Percentiles rank a stretch among this genome's conserved stretches.
phyloP scores from a whole-genome alignment of 257 asterid genomes.

The Lithospermum erythrorhizon region DNA sequence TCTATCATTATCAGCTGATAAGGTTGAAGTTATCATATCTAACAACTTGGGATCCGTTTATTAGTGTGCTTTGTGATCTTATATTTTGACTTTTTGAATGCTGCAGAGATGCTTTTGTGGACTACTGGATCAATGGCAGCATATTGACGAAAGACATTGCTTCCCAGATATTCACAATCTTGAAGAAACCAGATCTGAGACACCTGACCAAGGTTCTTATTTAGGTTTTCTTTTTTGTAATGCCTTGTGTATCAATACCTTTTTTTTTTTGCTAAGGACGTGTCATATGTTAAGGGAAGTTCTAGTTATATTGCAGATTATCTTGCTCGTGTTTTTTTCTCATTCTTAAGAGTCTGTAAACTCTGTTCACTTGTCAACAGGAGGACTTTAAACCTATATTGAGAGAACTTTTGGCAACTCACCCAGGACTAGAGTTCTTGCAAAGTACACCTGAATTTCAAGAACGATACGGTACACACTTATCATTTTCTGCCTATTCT shows the following conservation, averaged over 20 bases:
- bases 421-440: constrained; percentile 97
- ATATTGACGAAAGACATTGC: constrained; percentile 83
- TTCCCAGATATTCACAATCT: constrained; percentile 62
- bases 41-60: background rate
- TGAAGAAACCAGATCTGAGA: constrained; percentile 79
- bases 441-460: constrained; percentile 99
- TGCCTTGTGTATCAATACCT: background rate
- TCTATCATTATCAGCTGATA: no score
- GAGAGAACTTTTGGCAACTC: constrained; percentile 93
- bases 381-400: constrained; percentile 93
- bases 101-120: constrained; percentile 84
- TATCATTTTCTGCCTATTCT: constrained; percentile 1
- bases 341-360: background rate
- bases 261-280: background rate
- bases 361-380: constrained; percentile 24
- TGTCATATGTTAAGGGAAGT: background rate
- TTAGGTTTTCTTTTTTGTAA: background rate
- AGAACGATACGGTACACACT: constrained; percentile 86
- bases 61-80: background rate
- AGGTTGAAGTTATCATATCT: no score
- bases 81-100: background rate
- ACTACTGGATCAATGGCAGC: constrained; percentile 79
- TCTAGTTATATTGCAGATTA: background rate
- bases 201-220: constrained; percentile 61
- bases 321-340: background rate